Conservation (phyloP, 163 green algal genomes). For the Scenedesmus sp. region DNA sequence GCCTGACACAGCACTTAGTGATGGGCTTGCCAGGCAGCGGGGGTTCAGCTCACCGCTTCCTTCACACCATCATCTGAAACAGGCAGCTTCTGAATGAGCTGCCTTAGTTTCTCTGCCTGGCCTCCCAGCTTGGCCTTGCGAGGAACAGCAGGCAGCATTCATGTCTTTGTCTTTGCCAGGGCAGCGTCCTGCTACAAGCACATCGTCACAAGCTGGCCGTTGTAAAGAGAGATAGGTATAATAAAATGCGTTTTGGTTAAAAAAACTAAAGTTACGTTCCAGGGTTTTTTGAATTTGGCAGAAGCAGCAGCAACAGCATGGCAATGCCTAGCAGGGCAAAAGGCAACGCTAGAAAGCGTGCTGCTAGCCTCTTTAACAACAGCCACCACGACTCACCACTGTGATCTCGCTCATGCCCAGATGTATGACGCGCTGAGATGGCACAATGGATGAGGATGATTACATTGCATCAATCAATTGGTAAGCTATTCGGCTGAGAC, state of each 20-base stretch:
- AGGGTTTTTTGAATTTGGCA: neutral
- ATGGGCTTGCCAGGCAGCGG: neutral
- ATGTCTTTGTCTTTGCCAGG: neutral
- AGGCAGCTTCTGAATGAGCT: neutral
- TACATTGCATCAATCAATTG: conserved; percentile 35
- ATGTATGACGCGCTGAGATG: neutral
- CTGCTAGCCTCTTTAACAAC: neutral
- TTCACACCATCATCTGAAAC: neutral
- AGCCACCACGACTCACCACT: neutral
- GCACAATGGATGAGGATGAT: conserved; percentile 44
- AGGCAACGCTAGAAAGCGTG: neutral
- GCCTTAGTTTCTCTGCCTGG: neutral
- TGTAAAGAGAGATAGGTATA: neutral
- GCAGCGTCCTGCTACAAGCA: neutral
- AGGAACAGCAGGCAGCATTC: conserved; percentile 14
- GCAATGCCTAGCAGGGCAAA: neutral
- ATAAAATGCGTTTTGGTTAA: neutral
- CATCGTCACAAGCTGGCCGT: neutral
- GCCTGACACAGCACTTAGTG: neutral
- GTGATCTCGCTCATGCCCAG: neutral
- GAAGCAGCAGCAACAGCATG: neutral
- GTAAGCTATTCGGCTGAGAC: neutral
- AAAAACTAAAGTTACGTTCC: neutral
- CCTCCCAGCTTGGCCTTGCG: neutral
- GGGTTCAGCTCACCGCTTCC: neutral